Conservation (phyloP, 2,329 filamentous ascomycete genomes). For the Sclerotinia borealis region DNA sequence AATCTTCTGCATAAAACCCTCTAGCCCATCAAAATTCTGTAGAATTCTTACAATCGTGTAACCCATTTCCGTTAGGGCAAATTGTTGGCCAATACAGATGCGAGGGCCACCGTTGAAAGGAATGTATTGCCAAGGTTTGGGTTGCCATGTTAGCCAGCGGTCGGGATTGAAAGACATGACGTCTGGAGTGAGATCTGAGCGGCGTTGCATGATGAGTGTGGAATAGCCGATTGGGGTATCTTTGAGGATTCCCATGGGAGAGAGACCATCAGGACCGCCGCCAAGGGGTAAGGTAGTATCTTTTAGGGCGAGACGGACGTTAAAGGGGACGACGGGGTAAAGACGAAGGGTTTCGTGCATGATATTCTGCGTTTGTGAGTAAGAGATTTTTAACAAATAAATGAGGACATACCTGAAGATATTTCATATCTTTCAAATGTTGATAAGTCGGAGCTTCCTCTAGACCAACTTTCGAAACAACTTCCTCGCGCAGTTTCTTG, state of each 20-base stretch:
- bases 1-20: constrained; percentile 49
- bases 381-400: background rate
- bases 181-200: constrained; percentile 54
- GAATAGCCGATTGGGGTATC: constrained; percentile 62
- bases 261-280: constrained; percentile 55
- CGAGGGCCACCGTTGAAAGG: constrained; percentile 71
- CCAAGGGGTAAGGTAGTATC: constrained; percentile 72
- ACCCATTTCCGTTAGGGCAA: constrained; percentile 69
- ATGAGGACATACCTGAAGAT: constrained; percentile 44
- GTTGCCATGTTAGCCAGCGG: constrained; percentile 58
- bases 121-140: constrained; percentile 64
- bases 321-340: constrained; percentile 74
- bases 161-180: constrained; percentile 55
- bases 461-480: constrained; percentile 59
- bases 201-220: constrained; percentile 67
- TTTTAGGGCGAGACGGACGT: constrained; percentile 63
- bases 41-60: constrained; percentile 68
- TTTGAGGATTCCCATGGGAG: constrained; percentile 60
- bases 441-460: constrained; percentile 62
- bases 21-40: constrained; percentile 62
- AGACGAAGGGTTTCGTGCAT: constrained; percentile 74
- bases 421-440: constrained; percentile 83
- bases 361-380: constrained; percentile 43
- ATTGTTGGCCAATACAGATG: constrained; percentile 75
- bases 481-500: constrained; percentile 65